Base-by-base conservation (phyloP, 2,329 filamentous ascomycete genomes). In the Colletotrichum destructivum region DNA sequence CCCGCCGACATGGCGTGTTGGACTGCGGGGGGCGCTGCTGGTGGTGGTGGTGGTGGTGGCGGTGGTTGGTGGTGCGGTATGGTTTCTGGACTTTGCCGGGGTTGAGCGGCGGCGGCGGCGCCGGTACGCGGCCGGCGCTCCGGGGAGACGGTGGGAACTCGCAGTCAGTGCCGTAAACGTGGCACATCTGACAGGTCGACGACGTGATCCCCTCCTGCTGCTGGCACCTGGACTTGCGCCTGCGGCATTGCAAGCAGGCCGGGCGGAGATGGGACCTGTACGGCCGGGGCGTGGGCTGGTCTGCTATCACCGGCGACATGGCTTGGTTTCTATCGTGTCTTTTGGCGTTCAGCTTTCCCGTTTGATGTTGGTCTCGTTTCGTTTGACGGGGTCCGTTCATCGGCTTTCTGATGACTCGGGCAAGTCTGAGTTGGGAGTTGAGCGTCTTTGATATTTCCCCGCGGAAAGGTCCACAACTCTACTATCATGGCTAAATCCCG, bases 261-360 rank as follows among this genome's bases (percentile, higher is more conserved):
- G 89, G 88, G 49, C 87, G 86, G 72, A 89, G 85, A 79, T 91
- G 89, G 9, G 89, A 91, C 71, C 89, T 83, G 76, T 91, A 91
- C 3, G 89, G 89, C 55, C 89, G 84, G 75, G 69, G 69, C 4
- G 69, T 71, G 12, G 69, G 65, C 26, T 69, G 65, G 4, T 63
- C 65, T 35, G 65, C 31, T 35, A 18, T 40, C 26, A 21, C 52
- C 21, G 66, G 52, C 15, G 69, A 63, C 69, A 71, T 71, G 40
- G n/a, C 62, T 13, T 15, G 42, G 23, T 42, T n/a, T 49, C 26
- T 31, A 38, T 31, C 31, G 31, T 44, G 42, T 21, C n/a, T 59
- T 31, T 70, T n/a, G 47, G 42, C 35, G 31, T 26, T 57, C 54
- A 35, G 16, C 40, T 23, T 31, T 11, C n/a, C n/a, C 40, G 35